A percentile compares a stretch with the other conserved stretches of the same genome.
Conservation (phyloP, 169 alveolate genomes). For the Neospora caninum region DNA sequence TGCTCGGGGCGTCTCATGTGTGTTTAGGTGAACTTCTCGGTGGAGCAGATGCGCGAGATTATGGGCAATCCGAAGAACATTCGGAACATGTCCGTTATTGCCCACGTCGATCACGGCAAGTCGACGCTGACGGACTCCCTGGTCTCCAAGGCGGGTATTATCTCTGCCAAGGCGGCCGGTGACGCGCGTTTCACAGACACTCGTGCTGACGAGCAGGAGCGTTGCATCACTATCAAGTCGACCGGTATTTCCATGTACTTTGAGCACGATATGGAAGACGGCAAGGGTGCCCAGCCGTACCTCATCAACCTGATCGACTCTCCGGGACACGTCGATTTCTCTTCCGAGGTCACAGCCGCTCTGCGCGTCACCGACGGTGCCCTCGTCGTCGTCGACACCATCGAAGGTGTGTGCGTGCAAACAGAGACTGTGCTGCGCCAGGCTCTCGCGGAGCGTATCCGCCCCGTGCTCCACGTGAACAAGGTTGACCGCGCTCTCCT, state of each 20-base stretch:
- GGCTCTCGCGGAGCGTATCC: slow-evolving; percentile 97
- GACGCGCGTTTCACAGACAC: slow-evolving; percentile 99
- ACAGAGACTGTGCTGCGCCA: slow-evolving; percentile 99
- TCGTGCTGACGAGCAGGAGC: slow-evolving; percentile 98
- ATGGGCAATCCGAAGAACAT: slow-evolving; percentile 98
- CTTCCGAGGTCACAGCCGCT: slow-evolving; percentile 99
- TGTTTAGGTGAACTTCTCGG: slow-evolving; percentile 94
- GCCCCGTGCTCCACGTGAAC: slow-evolving; percentile 98
- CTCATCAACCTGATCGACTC: slow-evolving; percentile 99
- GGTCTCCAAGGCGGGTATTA: slow-evolving; percentile 99
- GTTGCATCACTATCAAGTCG: slow-evolving; percentile 99
- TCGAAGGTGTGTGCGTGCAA: slow-evolving; percentile 99
- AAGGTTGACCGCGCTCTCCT: slow-evolving; percentile 98
- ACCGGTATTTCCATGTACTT: slow-evolving; percentile 99
- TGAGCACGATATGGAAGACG: slow-evolving; percentile 95
- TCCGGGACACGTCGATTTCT: slow-evolving; percentile 99
- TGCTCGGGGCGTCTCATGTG: no score
- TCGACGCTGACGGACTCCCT: slow-evolving; percentile 98
- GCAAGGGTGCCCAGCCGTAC: slow-evolving; percentile 88
- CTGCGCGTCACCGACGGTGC: slow-evolving; percentile 99
- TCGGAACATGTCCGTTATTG: slow-evolving; percentile 99
- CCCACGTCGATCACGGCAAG: slow-evolving; percentile 99
- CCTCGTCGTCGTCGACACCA: slow-evolving; percentile 98
- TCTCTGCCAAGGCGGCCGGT: slow-evolving; percentile 98
- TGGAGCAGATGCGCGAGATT: slow-evolving; percentile 98